Evolutionary conservation across 83 land plant species (phyloP).

Genomic region (Picea engelmannii): DNA sequence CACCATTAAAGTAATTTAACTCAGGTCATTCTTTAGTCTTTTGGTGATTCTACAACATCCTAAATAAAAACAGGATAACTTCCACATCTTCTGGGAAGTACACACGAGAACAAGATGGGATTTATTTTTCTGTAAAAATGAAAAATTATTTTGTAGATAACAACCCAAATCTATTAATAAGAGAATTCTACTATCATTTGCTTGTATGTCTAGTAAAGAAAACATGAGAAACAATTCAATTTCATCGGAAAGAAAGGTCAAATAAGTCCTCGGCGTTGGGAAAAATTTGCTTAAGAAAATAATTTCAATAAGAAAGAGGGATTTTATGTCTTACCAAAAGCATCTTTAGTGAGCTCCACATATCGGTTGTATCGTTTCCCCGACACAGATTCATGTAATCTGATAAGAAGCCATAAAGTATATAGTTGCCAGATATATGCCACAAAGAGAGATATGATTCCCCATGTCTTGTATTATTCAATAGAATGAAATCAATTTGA

Average conservation of each 20-base stretch:
- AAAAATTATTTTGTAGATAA: not conserved
- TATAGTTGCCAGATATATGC: no score
- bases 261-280: no score
- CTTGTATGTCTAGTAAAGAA: not conserved
- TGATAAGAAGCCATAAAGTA: no score
- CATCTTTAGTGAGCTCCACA: slow-evolving; percentile 46
- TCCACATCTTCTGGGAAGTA: not conserved
- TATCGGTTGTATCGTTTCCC: slow-evolving; percentile 76
- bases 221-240: not conserved
- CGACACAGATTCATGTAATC: slow-evolving; percentile 79
- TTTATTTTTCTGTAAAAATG: not conserved
- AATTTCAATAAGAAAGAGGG: not conserved
- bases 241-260: no score
- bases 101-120: not conserved
- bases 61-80: not conserved
- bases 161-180: not conserved
- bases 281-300: not conserved
- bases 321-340: slow-evolving; percentile 62
- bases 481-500: no score
- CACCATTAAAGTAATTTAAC: no score
- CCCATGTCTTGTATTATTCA: no score
- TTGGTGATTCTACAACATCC: not conserved
- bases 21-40: not conserved
- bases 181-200: not conserved
- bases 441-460: no score